Evolutionary conservation across 2,329 filamentous ascomycete genomes (phyloP), one percentile per base, ranked within the genome.

Genomic region (Dothideomycetidae sp.): DNA sequence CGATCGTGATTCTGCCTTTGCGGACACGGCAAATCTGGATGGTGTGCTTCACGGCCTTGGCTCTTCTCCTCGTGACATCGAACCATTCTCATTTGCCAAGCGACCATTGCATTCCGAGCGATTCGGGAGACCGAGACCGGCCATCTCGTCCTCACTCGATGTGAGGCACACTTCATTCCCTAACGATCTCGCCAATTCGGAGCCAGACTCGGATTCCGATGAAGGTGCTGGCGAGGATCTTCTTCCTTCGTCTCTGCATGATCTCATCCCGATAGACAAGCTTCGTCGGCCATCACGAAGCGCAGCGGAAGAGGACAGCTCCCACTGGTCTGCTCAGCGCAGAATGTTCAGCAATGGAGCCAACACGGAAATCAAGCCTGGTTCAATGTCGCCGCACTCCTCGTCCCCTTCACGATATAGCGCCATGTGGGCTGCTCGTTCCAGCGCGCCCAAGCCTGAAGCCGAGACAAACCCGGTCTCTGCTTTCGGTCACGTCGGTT

Each of bases 171-270:
- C 53, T 1, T 44, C 48, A n/a, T 46, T 41, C 36, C 37, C 48
- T 5, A 33, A 17, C 19, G 29, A 31, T 11, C 53, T 53, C 32
- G 62, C 58, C 13, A 55, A 66, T n/a, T 56, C 53, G 12, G 70
- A 75, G 46, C 36, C 41, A 2, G 71, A 75, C 36, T 58, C 76
- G 39, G 57, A 63, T 44, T 64, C 68, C 39, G 90, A 92, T 50
- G 72, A 78, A 18, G 88, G 90, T 49, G 83, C 93, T 55, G 86
- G 93, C 51, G 86, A 93, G 53, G 85, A 93, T 51, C 82, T 90
- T 50, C 67, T 96, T 7, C 90, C 88, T 0, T 80, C 68, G 17
- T 73, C 67, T 39, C 56, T 78, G 31, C 71, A 73, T 44, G 73
- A 78, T 49, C 64, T 78, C 10, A 63, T 78, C 21, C 72, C 73